These are phyloP conservation scores for Tulasnella sp. DNA, from an alignment of 768 basidiomycete genomes.

Conservation along the genomic window DNA sequence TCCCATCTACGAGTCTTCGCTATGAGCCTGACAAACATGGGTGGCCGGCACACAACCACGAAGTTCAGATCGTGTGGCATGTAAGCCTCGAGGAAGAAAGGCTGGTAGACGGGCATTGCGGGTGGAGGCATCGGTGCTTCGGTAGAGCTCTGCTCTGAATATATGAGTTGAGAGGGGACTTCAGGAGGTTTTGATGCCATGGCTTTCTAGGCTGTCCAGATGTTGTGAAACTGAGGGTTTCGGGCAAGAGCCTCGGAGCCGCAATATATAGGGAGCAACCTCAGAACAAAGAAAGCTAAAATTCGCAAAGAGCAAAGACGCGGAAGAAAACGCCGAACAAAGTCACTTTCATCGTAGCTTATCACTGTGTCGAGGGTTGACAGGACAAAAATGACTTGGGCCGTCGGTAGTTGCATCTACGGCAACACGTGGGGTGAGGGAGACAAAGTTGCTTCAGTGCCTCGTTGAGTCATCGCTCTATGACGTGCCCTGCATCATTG, in stretches of 20 bases:
- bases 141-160: background rate
- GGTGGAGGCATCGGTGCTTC: background rate
- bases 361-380: background rate
- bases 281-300: background rate
- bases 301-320: background rate
- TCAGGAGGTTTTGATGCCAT: background rate
- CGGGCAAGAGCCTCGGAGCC: background rate
- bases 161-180: background rate
- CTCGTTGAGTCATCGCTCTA: background rate
- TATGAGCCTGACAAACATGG: slow-evolving; percentile 7
- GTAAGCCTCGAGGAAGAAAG: background rate
- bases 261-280: background rate
- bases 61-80: background rate
- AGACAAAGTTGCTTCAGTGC: slow-evolving; percentile 11
- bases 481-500: background rate
- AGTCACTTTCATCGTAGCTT: background rate
- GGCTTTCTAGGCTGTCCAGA: background rate
- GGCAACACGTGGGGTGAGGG: slow-evolving; percentile 12
- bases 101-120: background rate
- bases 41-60: background rate
- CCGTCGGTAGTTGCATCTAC: background rate
- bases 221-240: background rate
- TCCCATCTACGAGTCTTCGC: no score
- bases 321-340: background rate
- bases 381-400: background rate